phyloP scores from a whole-genome alignment of 768 basidiomycete genomes.

The Hebeloma cylindrosporum region DNA sequence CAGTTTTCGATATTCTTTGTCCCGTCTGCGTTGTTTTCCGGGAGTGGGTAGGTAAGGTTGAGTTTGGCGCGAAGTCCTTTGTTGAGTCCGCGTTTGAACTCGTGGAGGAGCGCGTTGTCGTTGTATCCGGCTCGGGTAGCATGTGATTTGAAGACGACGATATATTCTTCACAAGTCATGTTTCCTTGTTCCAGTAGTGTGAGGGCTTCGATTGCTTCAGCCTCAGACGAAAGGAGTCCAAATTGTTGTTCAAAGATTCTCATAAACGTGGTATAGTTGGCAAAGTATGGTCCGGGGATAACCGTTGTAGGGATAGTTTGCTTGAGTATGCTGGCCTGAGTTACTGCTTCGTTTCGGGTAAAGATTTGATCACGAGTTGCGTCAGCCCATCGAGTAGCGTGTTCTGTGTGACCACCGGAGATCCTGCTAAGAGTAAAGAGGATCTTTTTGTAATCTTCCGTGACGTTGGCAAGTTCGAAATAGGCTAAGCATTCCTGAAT shows the following conservation, averaged over 20 bases:
- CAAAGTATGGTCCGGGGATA: neutral
- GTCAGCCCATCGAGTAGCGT: neutral
- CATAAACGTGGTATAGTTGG: neutral
- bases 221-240: neutral
- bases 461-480: neutral
- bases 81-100: slow-evolving; percentile 1
- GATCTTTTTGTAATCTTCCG: neutral
- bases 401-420: neutral
- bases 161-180: slow-evolving; percentile 1
- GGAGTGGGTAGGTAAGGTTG: neutral
- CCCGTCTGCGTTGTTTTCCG: neutral
- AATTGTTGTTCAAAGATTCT: neutral
- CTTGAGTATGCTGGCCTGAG: neutral
- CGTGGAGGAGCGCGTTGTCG: neutral
- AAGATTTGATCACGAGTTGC: neutral
- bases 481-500: neutral
- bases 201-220: neutral
- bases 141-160: neutral
- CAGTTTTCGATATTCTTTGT: neutral
- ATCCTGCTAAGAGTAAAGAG: neutral
- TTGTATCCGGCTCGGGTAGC: neutral
- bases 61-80: neutral
- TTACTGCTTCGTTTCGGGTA: neutral
- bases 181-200: neutral
- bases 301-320: neutral